A percentile compares a stretch with the other conserved stretches of the same genome.
phyloP scores from a whole-genome alignment of 2,329 filamentous ascomycete genomes.

The Xylariales sp. region DNA sequence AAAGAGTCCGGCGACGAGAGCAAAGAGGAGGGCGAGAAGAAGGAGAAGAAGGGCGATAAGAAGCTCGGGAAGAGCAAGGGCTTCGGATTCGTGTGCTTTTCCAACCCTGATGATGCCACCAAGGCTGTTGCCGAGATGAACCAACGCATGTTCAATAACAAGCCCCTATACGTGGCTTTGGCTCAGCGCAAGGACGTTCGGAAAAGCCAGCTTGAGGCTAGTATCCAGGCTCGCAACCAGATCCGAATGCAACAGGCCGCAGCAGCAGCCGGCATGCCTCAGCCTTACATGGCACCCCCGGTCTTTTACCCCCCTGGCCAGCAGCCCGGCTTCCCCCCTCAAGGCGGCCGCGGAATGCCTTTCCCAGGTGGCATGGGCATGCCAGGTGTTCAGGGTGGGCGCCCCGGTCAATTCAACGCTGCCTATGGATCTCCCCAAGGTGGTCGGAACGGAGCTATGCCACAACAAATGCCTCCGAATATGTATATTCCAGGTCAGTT shows the following conservation, averaged over 20 bases:
- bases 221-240: constrained; percentile 98
- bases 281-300: constrained; percentile 86
- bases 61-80: constrained; percentile 98
- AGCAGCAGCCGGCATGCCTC: constrained; percentile 87
- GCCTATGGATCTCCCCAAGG: constrained; percentile 86
- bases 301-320: constrained; percentile 93
- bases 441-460: constrained; percentile 81
- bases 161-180: constrained; percentile 97
- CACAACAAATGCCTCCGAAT: constrained; percentile 87
- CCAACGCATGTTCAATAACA: constrained; percentile 97
- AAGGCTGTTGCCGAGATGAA: constrained; percentile 99
- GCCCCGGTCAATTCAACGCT: constrained; percentile 83
- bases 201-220: constrained; percentile 98
- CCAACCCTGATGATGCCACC: constrained; percentile 98
- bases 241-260: constrained; percentile 98
- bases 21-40: constrained; percentile 66
- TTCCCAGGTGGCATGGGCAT: constrained; percentile 72
- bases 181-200: constrained; percentile 99
- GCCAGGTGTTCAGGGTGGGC: constrained; percentile 80
- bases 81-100: constrained; percentile 99
- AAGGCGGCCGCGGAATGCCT: constrained; percentile 73
- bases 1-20: constrained; percentile 63
- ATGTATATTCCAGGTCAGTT: constrained; percentile 87
- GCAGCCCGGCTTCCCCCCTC: constrained; percentile 76
- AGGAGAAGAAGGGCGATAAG: constrained; percentile 70